phyloP scores from a whole-genome alignment of 768 basidiomycete species.

The Xanthoconium purpureum region DNA sequence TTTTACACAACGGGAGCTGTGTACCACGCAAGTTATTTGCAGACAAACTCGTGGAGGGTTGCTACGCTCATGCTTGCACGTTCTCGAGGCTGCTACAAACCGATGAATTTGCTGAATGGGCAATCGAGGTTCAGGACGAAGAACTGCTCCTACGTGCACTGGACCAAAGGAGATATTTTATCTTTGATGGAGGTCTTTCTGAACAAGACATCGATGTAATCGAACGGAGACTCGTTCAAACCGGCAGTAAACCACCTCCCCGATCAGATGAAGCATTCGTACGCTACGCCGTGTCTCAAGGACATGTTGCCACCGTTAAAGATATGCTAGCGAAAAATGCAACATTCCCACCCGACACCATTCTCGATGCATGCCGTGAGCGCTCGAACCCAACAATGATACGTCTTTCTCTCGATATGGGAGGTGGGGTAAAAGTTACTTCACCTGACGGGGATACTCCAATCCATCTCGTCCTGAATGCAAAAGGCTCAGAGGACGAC shows the following conservation, averaged over 20 bases:
- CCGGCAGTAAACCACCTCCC: not conserved
- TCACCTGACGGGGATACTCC: not conserved
- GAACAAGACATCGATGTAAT: not conserved
- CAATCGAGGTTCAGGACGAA: not conserved
- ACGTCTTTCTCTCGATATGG: not conserved
- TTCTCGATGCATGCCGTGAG: not conserved
- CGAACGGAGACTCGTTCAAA: constrained; percentile 5
- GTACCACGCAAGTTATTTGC: constrained; percentile 1
- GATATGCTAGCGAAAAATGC: not conserved
- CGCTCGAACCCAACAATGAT: not conserved
- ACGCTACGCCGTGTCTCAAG: not conserved
- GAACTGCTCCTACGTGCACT: not conserved
- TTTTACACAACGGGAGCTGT: not conserved
- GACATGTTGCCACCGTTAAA: constrained; percentile 2
- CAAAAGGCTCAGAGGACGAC: not conserved
- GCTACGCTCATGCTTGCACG: too few species aligned
- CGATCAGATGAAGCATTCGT: not conserved
- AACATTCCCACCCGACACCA: not conserved
- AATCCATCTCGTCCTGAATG: not conserved
- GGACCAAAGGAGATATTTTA: not conserved
- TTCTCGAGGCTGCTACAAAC: too few species aligned
- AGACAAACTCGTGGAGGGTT: not conserved
- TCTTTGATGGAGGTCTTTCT: not conserved
- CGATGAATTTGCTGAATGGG: too few species aligned
- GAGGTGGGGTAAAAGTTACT: not conserved